Conservation (phyloP, 1,139 yeast genomes). For the Trichomonascaceae sp. region DNA sequence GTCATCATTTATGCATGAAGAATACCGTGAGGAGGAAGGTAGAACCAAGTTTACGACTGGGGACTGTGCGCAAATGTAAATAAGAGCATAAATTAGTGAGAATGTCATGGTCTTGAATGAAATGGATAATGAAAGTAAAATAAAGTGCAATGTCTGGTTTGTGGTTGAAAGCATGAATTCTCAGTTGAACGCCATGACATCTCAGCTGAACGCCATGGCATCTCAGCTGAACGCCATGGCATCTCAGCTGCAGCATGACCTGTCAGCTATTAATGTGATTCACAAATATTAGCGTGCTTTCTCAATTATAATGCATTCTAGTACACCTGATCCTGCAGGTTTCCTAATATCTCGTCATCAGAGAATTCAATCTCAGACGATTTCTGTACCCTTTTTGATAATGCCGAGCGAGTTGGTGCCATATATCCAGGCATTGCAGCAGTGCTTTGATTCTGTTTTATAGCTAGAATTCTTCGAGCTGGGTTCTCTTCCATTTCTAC, state of each 20-base stretch:
- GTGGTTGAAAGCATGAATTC: no score
- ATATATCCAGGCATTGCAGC: not conserved
- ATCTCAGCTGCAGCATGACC: no score
- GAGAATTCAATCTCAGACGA: not conserved
- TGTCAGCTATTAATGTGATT: no score
- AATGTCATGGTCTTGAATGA: not conserved
- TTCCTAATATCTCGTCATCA: slow-evolving; percentile 3
- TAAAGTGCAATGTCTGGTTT: no score
- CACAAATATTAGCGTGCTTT: no score
- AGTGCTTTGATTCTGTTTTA: not conserved
- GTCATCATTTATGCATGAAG: not conserved
- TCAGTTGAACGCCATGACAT: no score
- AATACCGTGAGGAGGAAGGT: slow-evolving; percentile 9
- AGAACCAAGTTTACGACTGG: slow-evolving; percentile 11
- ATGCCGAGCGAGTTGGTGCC: slow-evolving; percentile 9
- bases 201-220: no score
- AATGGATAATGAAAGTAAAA: not conserved
- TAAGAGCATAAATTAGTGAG: not conserved
- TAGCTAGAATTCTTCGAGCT: not conserved
- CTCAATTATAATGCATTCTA: not conserved
- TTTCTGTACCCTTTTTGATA: not conserved
- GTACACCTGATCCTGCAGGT: slow-evolving; percentile 3
- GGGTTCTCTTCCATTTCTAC: not conserved
- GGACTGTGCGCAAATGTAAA: slow-evolving; percentile 23
- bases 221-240: no score